These are phyloP conservation scores for Crucihimalaya himalaica DNA, from an alignment of 345 rosid genomes.

Conservation along the genomic window DNA sequence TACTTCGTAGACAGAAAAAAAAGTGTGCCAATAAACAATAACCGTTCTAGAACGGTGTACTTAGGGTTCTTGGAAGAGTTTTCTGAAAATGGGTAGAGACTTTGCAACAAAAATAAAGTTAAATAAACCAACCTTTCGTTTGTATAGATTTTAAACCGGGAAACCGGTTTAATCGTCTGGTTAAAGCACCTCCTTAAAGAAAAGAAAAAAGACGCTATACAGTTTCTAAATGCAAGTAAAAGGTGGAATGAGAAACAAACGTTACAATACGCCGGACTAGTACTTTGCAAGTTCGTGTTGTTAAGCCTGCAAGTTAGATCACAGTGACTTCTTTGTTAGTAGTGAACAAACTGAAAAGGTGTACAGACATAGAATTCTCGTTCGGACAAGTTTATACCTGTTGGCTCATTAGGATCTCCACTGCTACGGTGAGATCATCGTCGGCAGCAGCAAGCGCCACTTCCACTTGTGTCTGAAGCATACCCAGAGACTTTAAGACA, in stretches of 20 bases:
- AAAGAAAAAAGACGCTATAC: constrained; percentile 27
- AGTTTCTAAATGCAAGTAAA: constrained; percentile 29
- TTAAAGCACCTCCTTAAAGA: neutral
- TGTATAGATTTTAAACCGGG: constrained; percentile 21
- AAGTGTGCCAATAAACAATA: neutral
- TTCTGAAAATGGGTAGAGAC: too few species aligned
- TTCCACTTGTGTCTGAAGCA: constrained; percentile 88
- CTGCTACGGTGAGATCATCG: constrained; percentile 83
- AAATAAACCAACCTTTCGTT: neutral
- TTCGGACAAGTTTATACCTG: constrained; percentile 47
- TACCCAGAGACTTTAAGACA: neutral
- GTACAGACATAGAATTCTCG: neutral
- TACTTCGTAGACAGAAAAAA: neutral
- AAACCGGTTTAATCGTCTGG: constrained; percentile 24
- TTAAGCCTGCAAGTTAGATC: constrained; percentile 31
- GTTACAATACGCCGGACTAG: constrained; percentile 21
- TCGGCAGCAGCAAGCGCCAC: constrained; percentile 96
- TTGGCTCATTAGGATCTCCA: constrained; percentile 95
- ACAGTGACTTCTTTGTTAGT: neutral
- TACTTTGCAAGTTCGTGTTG: constrained; percentile 5
- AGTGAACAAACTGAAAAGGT: neutral
- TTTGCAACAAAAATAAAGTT: neutral
- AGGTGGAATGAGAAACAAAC: constrained; percentile 19
- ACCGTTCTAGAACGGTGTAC: neutral
- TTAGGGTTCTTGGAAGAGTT: neutral